Evolutionary conservation across 495 filamentous ascomycete species (phyloP).

Genomic region (Trichoderma asperelloides): DNA sequence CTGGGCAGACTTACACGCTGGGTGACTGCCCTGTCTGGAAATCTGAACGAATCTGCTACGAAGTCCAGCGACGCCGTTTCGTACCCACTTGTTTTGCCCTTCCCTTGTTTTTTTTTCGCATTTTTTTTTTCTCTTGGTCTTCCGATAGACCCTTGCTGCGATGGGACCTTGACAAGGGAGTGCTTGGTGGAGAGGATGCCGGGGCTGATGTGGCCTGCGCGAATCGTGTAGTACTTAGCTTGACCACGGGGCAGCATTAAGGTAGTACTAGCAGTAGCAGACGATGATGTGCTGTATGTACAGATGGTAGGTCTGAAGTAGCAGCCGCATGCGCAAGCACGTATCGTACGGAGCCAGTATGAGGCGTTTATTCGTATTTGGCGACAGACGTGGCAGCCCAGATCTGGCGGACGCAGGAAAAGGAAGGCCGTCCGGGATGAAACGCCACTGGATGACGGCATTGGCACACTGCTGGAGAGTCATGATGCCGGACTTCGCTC

Average conservation of each 20-base stretch:
- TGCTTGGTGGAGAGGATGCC: not conserved
- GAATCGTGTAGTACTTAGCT: not conserved
- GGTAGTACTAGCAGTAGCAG: not conserved
- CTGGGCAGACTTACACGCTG: not conserved
- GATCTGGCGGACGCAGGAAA: constrained; percentile 1
- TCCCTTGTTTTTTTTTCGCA: not conserved
- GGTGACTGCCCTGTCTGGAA: not conserved
- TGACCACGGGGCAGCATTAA: not conserved
- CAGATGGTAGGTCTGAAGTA: not conserved
- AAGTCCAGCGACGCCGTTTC: not conserved
- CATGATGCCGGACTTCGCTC: not conserved
- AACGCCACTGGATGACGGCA: not conserved
- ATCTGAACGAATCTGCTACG: not conserved
- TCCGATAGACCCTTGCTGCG: not conserved
- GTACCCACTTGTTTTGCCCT: not conserved
- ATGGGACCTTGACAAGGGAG: constrained; percentile 5
- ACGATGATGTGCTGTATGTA: not conserved
- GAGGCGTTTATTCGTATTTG: constrained; percentile 4
- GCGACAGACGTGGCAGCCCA: constrained; percentile 2
- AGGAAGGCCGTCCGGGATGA: not conserved
- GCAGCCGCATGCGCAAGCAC: not conserved
- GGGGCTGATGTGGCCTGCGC: constrained; percentile 1
- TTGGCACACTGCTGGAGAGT: not conserved
- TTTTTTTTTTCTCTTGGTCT: not conserved
- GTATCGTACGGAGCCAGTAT: constrained; percentile 2